Evolutionary conservation across 305 asterid genomes (phyloP).

Genomic region (Solanum chacoense): DNA sequence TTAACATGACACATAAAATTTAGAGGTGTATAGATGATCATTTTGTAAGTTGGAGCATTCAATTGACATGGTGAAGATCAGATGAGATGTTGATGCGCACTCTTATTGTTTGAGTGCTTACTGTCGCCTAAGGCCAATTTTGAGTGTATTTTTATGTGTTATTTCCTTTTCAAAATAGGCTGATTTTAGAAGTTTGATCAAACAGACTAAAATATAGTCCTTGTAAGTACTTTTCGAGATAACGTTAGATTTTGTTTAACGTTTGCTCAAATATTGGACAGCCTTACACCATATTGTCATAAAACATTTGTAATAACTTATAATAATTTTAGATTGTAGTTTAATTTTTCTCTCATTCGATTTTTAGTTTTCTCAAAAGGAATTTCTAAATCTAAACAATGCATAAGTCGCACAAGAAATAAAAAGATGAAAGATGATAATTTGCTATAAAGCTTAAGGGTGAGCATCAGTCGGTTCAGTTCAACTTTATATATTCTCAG

Average conservation of each 20-base stretch:
- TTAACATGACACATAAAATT: background rate
- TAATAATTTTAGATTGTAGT: background rate
- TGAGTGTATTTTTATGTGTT: background rate
- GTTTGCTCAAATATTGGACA: background rate
- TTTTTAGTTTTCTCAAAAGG: background rate
- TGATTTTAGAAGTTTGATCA: background rate
- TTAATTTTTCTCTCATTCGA: background rate
- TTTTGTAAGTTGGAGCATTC: background rate
- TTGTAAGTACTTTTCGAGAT: background rate
- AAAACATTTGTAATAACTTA: background rate
- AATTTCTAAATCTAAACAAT: background rate
- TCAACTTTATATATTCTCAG: too few species aligned
- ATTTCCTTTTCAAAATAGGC: background rate
- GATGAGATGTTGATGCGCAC: background rate
- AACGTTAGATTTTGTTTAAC: background rate
- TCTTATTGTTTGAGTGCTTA: background rate
- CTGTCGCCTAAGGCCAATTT: background rate
- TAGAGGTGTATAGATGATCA: background rate
- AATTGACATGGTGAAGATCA: background rate
- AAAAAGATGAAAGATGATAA: background rate
- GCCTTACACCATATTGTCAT: background rate
- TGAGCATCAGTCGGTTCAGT: background rate
- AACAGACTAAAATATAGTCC: background rate
- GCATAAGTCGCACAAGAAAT: background rate
- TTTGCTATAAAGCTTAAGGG: background rate